These are phyloP conservation scores for Colletotrichum incanum DNA, from an alignment of 2,329 filamentous ascomycete genomes.

Conservation along the genomic window DNA sequence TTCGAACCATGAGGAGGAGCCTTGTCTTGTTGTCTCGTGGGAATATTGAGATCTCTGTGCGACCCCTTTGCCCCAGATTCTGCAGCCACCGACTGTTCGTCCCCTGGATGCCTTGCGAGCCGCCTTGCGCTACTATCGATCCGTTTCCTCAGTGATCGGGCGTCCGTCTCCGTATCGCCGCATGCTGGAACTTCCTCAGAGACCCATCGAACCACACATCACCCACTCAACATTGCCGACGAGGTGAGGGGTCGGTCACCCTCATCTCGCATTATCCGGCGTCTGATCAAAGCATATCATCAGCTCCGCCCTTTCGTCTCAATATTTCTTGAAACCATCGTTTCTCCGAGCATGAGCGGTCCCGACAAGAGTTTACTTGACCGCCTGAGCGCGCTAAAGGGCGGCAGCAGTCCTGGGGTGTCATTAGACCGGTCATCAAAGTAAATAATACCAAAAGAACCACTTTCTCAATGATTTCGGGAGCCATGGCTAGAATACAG, in stretches of 20 bases:
- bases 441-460: slow-evolving; percentile 52
- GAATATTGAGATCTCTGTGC: background rate
- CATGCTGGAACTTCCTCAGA: background rate
- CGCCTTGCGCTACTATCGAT: slow-evolving; percentile 25
- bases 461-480: slow-evolving; percentile 17
- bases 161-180: background rate
- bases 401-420: slow-evolving; percentile 50
- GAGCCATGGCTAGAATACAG: background rate
- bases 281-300: slow-evolving; percentile 1
- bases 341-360: slow-evolving; percentile 17
- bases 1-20: background rate
- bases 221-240: background rate
- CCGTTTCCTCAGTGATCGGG: slow-evolving; percentile 1
- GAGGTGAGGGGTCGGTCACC: slow-evolving; percentile 2
- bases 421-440: slow-evolving; percentile 53
- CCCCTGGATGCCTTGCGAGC: slow-evolving; percentile 35
- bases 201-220: slow-evolving; percentile 13
- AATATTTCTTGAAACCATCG: background rate
- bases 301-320: background rate
- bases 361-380: slow-evolving; percentile 66
- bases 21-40: background rate
- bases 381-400: slow-evolving; percentile 68
- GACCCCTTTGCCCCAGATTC: slow-evolving; percentile 2
- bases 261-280: background rate
- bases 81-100: slow-evolving; percentile 1